phyloP scores from a whole-genome alignment of 208 protist genomes.

The Acanthamoeba healyi region DNA sequence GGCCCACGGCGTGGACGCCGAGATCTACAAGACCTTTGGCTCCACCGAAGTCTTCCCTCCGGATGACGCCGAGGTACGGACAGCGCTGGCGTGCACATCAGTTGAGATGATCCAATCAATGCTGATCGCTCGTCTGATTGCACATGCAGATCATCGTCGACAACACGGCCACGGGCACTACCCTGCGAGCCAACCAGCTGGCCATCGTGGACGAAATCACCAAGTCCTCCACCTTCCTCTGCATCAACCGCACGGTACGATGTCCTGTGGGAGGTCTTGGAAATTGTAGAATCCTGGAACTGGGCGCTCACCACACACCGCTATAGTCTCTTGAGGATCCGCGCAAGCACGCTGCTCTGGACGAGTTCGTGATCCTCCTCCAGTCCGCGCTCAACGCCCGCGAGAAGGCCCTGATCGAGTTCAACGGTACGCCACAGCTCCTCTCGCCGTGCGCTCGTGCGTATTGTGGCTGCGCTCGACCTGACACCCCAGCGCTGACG shows the following conservation, averaged over 20 bases:
- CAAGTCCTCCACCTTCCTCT: conserved; percentile 74
- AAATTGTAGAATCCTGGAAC: not conserved
- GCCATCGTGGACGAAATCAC: conserved; percentile 75
- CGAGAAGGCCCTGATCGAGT: conserved; percentile 69
- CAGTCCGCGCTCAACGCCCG: conserved; percentile 71
- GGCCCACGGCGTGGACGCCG: conserved; percentile 65
- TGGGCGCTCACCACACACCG: not conserved
- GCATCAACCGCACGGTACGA: conserved; percentile 41
- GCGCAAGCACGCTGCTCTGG: conserved; percentile 48
- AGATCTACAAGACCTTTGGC: conserved; percentile 65
- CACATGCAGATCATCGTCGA: conserved; percentile 67
- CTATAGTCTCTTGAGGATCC: conserved; percentile 16
- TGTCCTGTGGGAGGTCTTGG: not conserved
- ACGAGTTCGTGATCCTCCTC: conserved; percentile 74
- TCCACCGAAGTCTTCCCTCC: conserved; percentile 78
- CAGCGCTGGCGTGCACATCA: no score
- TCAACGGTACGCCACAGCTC: no score
- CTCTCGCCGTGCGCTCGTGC: no score
- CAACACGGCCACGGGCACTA: conserved; percentile 79
- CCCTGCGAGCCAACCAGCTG: conserved; percentile 75
- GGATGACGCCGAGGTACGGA: conserved; percentile 74
- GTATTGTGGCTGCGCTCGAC: no score
- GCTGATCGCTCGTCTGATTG: no score
- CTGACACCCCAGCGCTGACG: no score
- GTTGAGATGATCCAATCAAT: no score